Percentiles rank a stretch among this genome's conserved stretches.
These are phyloP conservation scores for Yarrowia hollandica DNA, from an alignment of 805 yeast genomes.

Conservation along the genomic window DNA sequence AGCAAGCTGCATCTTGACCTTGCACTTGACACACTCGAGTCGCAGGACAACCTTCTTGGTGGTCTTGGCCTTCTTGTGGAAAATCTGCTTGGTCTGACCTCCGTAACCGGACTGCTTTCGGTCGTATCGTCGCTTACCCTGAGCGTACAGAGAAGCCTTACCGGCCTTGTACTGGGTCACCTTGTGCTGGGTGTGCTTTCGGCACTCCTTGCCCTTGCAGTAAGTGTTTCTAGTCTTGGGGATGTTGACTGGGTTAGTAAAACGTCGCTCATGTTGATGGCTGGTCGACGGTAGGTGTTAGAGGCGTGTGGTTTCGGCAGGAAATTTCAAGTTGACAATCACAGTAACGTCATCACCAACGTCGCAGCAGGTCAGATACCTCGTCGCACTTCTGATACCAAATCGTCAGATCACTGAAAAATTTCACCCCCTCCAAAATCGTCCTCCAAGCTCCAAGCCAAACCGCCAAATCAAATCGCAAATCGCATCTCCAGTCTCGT, in stretches of 20 bases:
- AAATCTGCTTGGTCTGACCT: constrained; percentile 99
- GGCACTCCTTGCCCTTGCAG: constrained; percentile 99
- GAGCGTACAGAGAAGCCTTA: constrained; percentile 98
- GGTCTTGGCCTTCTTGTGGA: constrained; percentile 99
- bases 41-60: constrained; percentile 99
- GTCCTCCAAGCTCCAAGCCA: too few species aligned
- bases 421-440: too few species aligned
- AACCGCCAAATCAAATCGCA: too few species aligned
- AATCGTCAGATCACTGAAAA: too few species aligned
- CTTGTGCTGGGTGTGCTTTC: constrained; percentile 99
- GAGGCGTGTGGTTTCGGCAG: background rate
- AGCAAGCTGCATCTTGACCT: constrained; percentile 96
- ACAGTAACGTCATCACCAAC: too few species aligned
- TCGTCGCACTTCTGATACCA: too few species aligned
- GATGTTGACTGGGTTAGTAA: constrained; percentile 78
- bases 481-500: background rate
- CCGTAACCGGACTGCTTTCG: constrained; percentile 99
- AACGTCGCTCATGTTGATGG: too few species aligned
- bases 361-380: too few species aligned
- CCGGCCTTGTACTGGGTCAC: constrained; percentile 99
- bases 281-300: background rate
- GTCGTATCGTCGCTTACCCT: constrained; percentile 99
- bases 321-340: too few species aligned
- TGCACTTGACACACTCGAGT: constrained; percentile 97
- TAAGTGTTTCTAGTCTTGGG: constrained; percentile 99